Evolutionary conservation across 768 basidiomycete species (phyloP).

Genomic region (Postia placenta): DNA sequence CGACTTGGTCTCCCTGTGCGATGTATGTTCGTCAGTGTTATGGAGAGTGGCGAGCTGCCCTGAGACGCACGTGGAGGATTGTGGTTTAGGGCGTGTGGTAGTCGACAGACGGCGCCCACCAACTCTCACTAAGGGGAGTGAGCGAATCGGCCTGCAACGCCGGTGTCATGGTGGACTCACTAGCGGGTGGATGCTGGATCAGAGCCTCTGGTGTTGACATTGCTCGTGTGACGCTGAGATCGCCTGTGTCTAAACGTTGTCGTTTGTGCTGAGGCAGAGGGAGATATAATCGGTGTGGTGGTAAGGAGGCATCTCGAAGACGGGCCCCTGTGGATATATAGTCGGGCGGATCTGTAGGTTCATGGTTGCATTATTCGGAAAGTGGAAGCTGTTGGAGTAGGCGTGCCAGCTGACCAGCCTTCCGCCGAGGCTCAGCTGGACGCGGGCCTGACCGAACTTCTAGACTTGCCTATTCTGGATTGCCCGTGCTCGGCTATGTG

Average conservation of each 20-base stretch:
- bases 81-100: slow-evolving; percentile 11
- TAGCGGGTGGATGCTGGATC: slow-evolving; percentile 16
- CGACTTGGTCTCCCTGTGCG: slow-evolving; percentile 8
- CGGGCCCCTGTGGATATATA: neutral
- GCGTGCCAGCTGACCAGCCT: slow-evolving; percentile 2
- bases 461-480: slow-evolving; percentile 10
- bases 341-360: too few species aligned
- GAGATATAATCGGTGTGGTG: too few species aligned
- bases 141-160: neutral
- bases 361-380: too few species aligned
- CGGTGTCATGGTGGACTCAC: slow-evolving; percentile 6
- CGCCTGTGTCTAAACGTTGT: neutral
- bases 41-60: neutral
- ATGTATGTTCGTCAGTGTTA: neutral
- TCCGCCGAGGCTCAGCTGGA: slow-evolving; percentile 12
- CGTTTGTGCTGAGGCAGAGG: slow-evolving; percentile 1
- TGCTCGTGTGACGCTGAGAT: slow-evolving; percentile 7
- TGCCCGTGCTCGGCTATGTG: neutral
- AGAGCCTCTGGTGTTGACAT: too few species aligned
- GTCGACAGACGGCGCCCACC: slow-evolving; percentile 17
- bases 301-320: neutral
- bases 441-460: slow-evolving; percentile 10
- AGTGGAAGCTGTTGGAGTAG: too few species aligned
- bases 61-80: slow-evolving; percentile 6
- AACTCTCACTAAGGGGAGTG: slow-evolving; percentile 13